Conservation (phyloP, 2,329 filamentous ascomycete species). For the Verticillium nonalfalfae region DNA sequence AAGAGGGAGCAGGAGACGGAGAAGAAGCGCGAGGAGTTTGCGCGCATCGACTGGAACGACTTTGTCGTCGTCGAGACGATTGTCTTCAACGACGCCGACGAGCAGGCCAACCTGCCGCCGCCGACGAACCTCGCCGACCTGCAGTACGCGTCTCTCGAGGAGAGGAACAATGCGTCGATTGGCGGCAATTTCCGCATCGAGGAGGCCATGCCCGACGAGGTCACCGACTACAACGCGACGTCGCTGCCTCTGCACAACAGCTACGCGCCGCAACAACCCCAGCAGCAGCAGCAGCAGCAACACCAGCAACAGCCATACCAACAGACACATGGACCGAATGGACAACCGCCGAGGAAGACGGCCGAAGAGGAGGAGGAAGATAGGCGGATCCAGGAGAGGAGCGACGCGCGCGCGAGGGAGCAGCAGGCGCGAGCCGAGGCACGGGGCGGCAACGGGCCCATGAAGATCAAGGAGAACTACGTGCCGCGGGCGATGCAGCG, state of each 20-base stretch:
- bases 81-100: slow-evolving; percentile 82
- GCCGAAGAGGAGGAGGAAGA: slow-evolving; percentile 57
- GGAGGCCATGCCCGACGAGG: slow-evolving; percentile 84
- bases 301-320: slow-evolving; percentile 1
- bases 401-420: slow-evolving; percentile 55
- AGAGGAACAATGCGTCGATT: slow-evolving; percentile 87
- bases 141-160: slow-evolving; percentile 89
- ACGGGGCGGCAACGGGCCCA: slow-evolving; percentile 58
- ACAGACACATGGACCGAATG: slow-evolving; percentile 18
- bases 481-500: slow-evolving; percentile 76
- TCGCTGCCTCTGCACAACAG: slow-evolving; percentile 39
- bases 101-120: slow-evolving; percentile 77
- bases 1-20: slow-evolving; percentile 86
- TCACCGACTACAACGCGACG: slow-evolving; percentile 50
- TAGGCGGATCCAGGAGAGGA: slow-evolving; percentile 56
- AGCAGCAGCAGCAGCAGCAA: neutral
- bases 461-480: slow-evolving; percentile 93
- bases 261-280: slow-evolving; percentile 28
- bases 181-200: slow-evolving; percentile 80
- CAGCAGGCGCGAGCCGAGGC: slow-evolving; percentile 76
- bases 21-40: slow-evolving; percentile 68
- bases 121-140: slow-evolving; percentile 87
- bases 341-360: slow-evolving; percentile 23
- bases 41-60: slow-evolving; percentile 95
- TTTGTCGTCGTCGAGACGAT: slow-evolving; percentile 96